phyloP scores from a whole-genome alignment of 2,329 filamentous ascomycete species.

The Taxawa tesnikishii region DNA sequence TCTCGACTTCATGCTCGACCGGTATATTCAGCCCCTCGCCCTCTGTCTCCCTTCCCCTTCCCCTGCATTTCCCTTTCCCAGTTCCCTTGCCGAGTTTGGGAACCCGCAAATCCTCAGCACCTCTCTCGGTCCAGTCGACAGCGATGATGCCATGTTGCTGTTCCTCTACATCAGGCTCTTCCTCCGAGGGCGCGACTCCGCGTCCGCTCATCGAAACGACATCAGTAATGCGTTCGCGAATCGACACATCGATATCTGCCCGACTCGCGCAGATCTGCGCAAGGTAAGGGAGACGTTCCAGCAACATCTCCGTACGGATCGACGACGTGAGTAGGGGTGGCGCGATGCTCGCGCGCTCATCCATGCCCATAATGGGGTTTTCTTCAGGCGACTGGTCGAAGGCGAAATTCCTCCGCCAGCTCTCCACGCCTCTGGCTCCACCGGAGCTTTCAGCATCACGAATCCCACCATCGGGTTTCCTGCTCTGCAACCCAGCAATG shows the following conservation, averaged over 20 bases:
- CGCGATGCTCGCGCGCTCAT: neutral
- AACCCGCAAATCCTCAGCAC: slow-evolving; percentile 57
- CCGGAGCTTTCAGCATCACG: neutral
- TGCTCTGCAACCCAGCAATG: neutral
- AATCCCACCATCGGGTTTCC: neutral
- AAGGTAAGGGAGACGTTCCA: slow-evolving; percentile 83
- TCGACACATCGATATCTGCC: slow-evolving; percentile 29
- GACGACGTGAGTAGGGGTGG: slow-evolving; percentile 16
- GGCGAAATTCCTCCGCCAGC: slow-evolving; percentile 10
- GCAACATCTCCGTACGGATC: slow-evolving; percentile 59
- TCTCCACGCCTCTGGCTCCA: slow-evolving; percentile 10
- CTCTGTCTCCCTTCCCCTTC: slow-evolving; percentile 14
- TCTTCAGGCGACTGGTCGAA: neutral
- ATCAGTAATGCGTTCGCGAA: neutral
- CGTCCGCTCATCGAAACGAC: neutral
- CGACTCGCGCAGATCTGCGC: slow-evolving; percentile 50
- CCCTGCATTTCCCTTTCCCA: slow-evolving; percentile 11
- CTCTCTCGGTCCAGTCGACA: slow-evolving; percentile 18
- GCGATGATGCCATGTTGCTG: slow-evolving; percentile 3
- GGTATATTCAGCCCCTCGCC: slow-evolving; percentile 12
- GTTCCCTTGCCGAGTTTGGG: slow-evolving; percentile 62
- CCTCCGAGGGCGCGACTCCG: neutral
- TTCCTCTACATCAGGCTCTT: neutral
- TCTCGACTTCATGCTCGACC: slow-evolving; percentile 18
- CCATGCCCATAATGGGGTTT: neutral